Percentiles rank a stretch among this genome's conserved stretches.
phyloP scores from a whole-genome alignment of 2,329 filamentous ascomycete species.

The Sclerotinia nivalis region DNA sequence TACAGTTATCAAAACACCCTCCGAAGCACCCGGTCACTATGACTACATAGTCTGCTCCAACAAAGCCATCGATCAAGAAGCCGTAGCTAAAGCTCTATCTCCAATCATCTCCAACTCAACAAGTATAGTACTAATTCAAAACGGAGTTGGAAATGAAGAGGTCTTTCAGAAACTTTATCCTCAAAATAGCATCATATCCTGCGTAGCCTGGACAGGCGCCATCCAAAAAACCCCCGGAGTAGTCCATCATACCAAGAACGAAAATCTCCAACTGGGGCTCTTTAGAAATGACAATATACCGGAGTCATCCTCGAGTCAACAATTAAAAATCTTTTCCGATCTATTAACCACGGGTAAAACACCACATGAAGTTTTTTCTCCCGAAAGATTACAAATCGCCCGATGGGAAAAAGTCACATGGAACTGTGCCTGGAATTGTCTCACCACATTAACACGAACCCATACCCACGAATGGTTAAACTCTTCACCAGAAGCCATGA shows the following conservation, averaged over 20 bases:
- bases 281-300: constrained; percentile 46
- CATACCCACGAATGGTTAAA: constrained; percentile 54
- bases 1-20: constrained; percentile 49
- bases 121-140: constrained; percentile 59
- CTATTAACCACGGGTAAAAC: constrained; percentile 48
- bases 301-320: constrained; percentile 40
- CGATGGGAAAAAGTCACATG: constrained; percentile 62
- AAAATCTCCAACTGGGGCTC: constrained; percentile 56
- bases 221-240: constrained; percentile 51
- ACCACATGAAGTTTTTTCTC: constrained; percentile 44
- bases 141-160: constrained; percentile 60
- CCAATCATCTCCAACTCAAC: constrained; percentile 47
- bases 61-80: constrained; percentile 51
- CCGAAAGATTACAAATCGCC: constrained; percentile 54
- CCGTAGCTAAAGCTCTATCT: constrained; percentile 42
- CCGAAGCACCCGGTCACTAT: constrained; percentile 50
- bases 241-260: constrained; percentile 52
- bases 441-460: constrained; percentile 55
- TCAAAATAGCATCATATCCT: constrained; percentile 53
- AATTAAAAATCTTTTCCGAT: constrained; percentile 46
- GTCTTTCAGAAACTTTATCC: constrained; percentile 53
- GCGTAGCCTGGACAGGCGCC: constrained; percentile 57
- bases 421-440: constrained; percentile 62
- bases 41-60: constrained; percentile 59
- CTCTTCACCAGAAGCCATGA: constrained; percentile 50